Percentiles rank a stretch among this genome's conserved stretches.
Evolutionary conservation across 2,329 filamentous ascomycete species (phyloP).

Genomic region (Trichoderma sp.): DNA sequence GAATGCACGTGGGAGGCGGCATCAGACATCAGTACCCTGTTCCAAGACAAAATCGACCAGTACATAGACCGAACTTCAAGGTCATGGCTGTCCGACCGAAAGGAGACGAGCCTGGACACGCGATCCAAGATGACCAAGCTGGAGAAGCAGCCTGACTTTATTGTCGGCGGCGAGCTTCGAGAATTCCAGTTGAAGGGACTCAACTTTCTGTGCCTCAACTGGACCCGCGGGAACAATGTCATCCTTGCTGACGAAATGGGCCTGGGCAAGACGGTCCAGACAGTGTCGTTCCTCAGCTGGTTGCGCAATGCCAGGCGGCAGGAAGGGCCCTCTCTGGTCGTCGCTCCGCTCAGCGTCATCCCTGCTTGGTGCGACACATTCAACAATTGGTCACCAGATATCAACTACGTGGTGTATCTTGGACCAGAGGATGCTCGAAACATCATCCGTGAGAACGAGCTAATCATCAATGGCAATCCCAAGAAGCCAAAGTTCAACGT

Average conservation of each 20-base stretch:
- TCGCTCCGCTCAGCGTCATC: slow-evolving; percentile 96
- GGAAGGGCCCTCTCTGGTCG: slow-evolving; percentile 92
- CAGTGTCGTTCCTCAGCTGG: slow-evolving; percentile 96
- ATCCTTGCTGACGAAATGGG: slow-evolving; percentile 99
- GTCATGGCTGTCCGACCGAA: slow-evolving; percentile 74
- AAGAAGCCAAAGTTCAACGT: slow-evolving; percentile 95
- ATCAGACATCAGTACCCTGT: slow-evolving; percentile 69
- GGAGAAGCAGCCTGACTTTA: slow-evolving; percentile 79
- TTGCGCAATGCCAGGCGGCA: slow-evolving; percentile 84
- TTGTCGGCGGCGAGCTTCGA: slow-evolving; percentile 79
- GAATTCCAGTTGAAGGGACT: slow-evolving; percentile 92
- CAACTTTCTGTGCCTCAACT: slow-evolving; percentile 95
- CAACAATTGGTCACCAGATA: slow-evolving; percentile 89
- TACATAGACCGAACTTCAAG: slow-evolving; percentile 81
- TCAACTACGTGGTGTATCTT: slow-evolving; percentile 97
- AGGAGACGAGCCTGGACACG: slow-evolving; percentile 72
- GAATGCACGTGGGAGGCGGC: slow-evolving; percentile 90
- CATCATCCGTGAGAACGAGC: slow-evolving; percentile 86
- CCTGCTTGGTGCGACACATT: slow-evolving; percentile 98
- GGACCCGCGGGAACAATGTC: slow-evolving; percentile 90
- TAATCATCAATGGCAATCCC: slow-evolving; percentile 80
- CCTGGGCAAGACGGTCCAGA: slow-evolving; percentile 96
- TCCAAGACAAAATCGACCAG: slow-evolving; percentile 87
- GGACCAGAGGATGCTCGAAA: slow-evolving; percentile 82
- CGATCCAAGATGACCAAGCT: slow-evolving; percentile 71